phyloP scores from a whole-genome alignment of 345 rosid genomes.

The Erodium maritimum region DNA sequence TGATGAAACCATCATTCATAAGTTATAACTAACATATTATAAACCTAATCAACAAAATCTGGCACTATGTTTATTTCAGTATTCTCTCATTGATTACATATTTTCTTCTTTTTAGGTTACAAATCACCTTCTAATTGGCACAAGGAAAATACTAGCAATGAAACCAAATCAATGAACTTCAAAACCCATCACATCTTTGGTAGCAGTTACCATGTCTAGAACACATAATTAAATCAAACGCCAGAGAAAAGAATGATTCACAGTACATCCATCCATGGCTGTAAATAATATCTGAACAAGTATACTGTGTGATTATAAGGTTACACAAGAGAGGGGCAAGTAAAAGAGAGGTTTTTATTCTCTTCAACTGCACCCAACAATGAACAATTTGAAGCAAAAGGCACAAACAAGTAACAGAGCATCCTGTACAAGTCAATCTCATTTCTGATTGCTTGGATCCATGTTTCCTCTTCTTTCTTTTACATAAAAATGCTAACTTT shows the following conservation, averaged over 20 bases:
- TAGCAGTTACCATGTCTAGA: not conserved
- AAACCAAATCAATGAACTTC: not conserved
- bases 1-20: not conserved
- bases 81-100: not conserved
- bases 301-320: slow-evolving; percentile 1
- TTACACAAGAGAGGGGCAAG: slow-evolving; percentile 22
- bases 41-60: not conserved
- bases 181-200: not conserved
- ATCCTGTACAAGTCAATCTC: slow-evolving; percentile 39
- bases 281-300: not conserved
- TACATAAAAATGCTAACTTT: slow-evolving; percentile 23
- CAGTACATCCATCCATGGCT: not conserved
- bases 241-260: too few species aligned
- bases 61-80: not conserved
- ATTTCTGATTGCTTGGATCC: slow-evolving; percentile 3
- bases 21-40: too few species aligned
- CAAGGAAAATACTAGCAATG: not conserved
- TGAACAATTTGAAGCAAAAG: slow-evolving; percentile 13
- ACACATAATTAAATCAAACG: too few species aligned
- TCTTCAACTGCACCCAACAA: slow-evolving; percentile 18
- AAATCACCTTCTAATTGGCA: not conserved
- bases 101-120: not conserved
- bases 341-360: slow-evolving; percentile 30
- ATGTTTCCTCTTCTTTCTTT: not conserved
- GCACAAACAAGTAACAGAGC: slow-evolving; percentile 13